Percentiles rank a stretch among this genome's conserved stretches.
These are phyloP conservation scores for Malassezia dermatis DNA, from an alignment of 1,284 basidiomycete species.

Conservation along the genomic window DNA sequence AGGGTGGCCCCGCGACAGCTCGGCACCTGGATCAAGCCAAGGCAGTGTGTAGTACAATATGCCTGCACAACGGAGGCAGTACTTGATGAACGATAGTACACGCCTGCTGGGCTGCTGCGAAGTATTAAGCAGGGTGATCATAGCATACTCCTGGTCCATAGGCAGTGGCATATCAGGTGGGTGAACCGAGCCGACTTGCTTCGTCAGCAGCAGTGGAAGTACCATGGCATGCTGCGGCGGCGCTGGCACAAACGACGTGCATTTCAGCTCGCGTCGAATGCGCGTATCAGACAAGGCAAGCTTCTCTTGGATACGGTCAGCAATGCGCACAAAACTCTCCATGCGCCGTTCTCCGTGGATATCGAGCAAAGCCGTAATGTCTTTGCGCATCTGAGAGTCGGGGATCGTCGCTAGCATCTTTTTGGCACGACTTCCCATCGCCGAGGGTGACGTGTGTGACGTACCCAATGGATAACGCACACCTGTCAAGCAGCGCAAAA, in stretches of 20 bases:
- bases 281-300: background rate
- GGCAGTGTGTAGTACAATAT: conserved; percentile 51
- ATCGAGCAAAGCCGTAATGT: conserved; percentile 50
- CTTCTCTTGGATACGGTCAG: conserved; percentile 16
- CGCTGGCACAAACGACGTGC: conserved; percentile 50
- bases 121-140: conserved; percentile 32
- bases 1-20: background rate
- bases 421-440: conserved; percentile 51
- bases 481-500: conserved; percentile 53
- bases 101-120: conserved; percentile 29
- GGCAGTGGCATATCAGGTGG: background rate
- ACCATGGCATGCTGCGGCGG: conserved; percentile 52
- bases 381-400: conserved; percentile 48
- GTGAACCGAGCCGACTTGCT: background rate
- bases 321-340: conserved; percentile 48
- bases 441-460: conserved; percentile 50
- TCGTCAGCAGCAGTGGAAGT: conserved; percentile 36
- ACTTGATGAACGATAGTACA: conserved; percentile 42
- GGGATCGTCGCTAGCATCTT: conserved; percentile 50
- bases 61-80: conserved; percentile 53
- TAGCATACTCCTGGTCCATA: background rate
- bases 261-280: conserved; percentile 50
- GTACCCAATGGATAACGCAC: conserved; percentile 54
- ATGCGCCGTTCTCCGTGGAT: conserved; percentile 52
- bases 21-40: background rate